phyloP scores from a whole-genome alignment of 2,329 filamentous ascomycete species.

The Fusarium buharicum region DNA sequence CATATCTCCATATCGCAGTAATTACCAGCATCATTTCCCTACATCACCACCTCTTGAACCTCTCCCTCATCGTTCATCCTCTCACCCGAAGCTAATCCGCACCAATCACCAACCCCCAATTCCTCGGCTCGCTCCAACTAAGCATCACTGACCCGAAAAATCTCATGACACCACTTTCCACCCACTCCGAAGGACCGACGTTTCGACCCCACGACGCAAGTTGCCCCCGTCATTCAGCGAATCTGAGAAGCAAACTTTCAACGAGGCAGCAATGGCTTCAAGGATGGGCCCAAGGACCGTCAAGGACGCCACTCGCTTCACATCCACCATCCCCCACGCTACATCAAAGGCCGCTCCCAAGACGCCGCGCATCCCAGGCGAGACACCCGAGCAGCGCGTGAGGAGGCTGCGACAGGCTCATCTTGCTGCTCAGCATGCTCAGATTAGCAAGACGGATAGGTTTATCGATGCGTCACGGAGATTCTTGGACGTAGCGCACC shows the following conservation, averaged over 20 bases:
- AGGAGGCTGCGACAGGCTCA: conserved; percentile 74
- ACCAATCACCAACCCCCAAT: conserved; percentile 50
- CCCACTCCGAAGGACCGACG: conserved; percentile 37
- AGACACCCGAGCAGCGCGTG: conserved; percentile 77
- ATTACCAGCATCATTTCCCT: conserved; percentile 3
- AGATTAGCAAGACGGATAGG: conserved; percentile 63
- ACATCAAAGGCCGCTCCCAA: conserved; percentile 64
- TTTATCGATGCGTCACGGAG: conserved; percentile 60
- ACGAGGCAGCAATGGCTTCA: conserved; percentile 53
- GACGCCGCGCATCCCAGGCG: conserved; percentile 54
- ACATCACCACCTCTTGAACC: conserved; percentile 1
- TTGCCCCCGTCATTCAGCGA: not conserved
- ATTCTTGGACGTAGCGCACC: conserved; percentile 66
- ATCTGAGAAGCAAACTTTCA: conserved; percentile 1
- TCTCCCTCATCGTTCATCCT: conserved; percentile 18
- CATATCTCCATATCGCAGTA: not conserved
- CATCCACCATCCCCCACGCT: conserved; percentile 68
- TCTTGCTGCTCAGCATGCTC: conserved; percentile 70
- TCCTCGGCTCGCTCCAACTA: conserved; percentile 36
- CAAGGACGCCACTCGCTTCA: conserved; percentile 80
- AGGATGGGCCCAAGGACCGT: conserved; percentile 71
- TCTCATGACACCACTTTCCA: conserved; percentile 51
- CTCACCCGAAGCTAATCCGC: conserved; percentile 52
- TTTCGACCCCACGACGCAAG: conserved; percentile 21
- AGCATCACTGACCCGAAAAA: conserved; percentile 46